Evolutionary conservation across 352 stramenopile genomes (phyloP), one percentile per base, ranked within the genome.

Genomic region (Phytopythium chamaehyphon): DNA sequence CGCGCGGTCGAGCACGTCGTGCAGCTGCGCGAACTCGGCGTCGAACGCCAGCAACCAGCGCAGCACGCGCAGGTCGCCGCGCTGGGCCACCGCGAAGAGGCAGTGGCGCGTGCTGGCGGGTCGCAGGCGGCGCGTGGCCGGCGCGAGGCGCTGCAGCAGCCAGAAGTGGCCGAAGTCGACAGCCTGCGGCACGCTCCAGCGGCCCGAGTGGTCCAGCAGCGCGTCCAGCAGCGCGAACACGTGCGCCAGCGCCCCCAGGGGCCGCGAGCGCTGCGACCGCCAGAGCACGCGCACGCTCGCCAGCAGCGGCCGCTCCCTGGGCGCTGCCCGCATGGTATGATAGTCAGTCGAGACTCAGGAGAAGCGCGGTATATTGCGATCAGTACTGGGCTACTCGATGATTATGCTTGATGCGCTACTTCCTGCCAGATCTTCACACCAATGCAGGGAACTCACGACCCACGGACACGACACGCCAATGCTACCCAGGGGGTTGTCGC

Each of bases 141-240:
- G 24, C 15, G 53, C 59, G 6, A 72, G 59, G 22, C 60, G 64
- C 50, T 69, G 60, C 36, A 72, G 26, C 12, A 72, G 53, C 39
- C 66, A 60, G 44, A 69, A 43, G 40, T 69, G 61, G 12, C 49
- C 47, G 26, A 48, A 69, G 36, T 72, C 60, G 49, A 66, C 37
- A 3, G 60, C 64, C 54, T 69, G 64, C 3, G 60, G 60, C 43
- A 63, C 21, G 47, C 24, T 53, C 47, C 47, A 40, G 21, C 50
- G 40, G 45, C 37, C 14, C 40, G 47, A 52, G 35, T 40, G 44
- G 43, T 58, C 52, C 28, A 61, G 54, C 23, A 51, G 54, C 28
- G 39, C 47, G 47, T 54, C 48, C 16, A 61, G 36, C 11, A 31
- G 47, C 39, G 37, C 15, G 18, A 28, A 47, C 36, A 61, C 39